phyloP scores from a whole-genome alignment of 2,329 filamentous ascomycete genomes.

The Apiospora saccharicola region DNA sequence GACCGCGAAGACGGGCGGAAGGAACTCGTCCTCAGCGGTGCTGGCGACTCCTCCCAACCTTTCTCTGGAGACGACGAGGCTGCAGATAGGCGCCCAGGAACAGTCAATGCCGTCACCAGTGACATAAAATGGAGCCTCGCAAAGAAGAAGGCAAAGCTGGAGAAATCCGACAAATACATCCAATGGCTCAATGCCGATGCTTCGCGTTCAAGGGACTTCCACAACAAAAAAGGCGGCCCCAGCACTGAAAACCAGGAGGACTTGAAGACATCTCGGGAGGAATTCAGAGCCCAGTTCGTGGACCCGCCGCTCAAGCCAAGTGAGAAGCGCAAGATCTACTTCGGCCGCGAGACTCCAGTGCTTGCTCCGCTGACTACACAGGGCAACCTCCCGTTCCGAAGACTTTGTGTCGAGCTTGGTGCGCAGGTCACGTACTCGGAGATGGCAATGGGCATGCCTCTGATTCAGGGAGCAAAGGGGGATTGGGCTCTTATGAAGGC shows the following conservation, averaged over 20 bases:
- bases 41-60: constrained; percentile 38
- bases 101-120: constrained; percentile 77
- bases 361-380: constrained; percentile 96
- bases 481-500: constrained; percentile 97
- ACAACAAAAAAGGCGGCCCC: constrained; percentile 52
- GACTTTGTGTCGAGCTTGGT: constrained; percentile 87
- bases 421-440: constrained; percentile 96
- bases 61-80: constrained; percentile 36
- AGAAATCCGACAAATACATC: constrained; percentile 78
- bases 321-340: constrained; percentile 93
- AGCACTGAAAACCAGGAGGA: constrained; percentile 44
- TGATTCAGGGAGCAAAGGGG: constrained; percentile 87
- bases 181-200: constrained; percentile 78
- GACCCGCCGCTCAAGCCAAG: constrained; percentile 89
- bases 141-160: constrained; percentile 73
- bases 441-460: constrained; percentile 92
- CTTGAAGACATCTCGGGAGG: constrained; percentile 53
- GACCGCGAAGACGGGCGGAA: constrained; percentile 80
- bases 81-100: constrained; percentile 61
- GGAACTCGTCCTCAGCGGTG: constrained; percentile 74
- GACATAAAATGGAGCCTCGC: constrained; percentile 77
- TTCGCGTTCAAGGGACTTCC: constrained; percentile 55
- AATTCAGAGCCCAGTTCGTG: constrained; percentile 80
- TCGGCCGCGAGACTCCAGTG: constrained; percentile 89
- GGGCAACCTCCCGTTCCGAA: constrained; percentile 92